These are phyloP conservation scores for Agrostemma githago DNA, from an alignment of 148 eudicot genomes.

Conservation along the genomic window DNA sequence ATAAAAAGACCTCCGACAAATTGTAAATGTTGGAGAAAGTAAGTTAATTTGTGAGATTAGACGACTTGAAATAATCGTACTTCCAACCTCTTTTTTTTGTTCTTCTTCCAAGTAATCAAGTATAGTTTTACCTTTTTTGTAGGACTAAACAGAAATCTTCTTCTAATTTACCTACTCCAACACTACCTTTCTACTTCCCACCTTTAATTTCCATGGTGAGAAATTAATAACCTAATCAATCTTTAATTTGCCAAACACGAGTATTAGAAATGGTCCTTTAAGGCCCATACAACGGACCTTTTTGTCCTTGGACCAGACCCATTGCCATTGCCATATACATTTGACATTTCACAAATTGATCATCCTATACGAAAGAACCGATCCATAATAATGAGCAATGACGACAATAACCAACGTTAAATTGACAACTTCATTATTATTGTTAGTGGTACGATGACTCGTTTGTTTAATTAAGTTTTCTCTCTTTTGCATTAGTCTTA, in stretches of 20 bases:
- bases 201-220: background rate
- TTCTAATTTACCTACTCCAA: background rate
- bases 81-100: too few species aligned
- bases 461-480: too few species aligned
- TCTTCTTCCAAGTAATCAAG: background rate
- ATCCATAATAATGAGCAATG: too few species aligned
- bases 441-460: too few species aligned
- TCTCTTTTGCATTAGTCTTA: too few species aligned
- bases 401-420: too few species aligned
- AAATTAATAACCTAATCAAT: background rate
- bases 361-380: too few species aligned
- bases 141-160: background rate
- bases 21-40: background rate
- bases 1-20: background rate
- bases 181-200: background rate
- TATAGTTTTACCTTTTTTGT: background rate
- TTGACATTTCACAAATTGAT: too few species aligned
- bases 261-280: background rate
- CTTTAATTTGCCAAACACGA: background rate
- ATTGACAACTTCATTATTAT: too few species aligned
- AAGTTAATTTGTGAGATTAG: background rate
- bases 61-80: background rate
- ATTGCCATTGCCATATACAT: too few species aligned
- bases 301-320: too few species aligned
- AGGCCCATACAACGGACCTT: background rate